phyloP scores from a whole-genome alignment of 371 early-diverging fungal species.

The Syncephalis plumigaleata region DNA sequence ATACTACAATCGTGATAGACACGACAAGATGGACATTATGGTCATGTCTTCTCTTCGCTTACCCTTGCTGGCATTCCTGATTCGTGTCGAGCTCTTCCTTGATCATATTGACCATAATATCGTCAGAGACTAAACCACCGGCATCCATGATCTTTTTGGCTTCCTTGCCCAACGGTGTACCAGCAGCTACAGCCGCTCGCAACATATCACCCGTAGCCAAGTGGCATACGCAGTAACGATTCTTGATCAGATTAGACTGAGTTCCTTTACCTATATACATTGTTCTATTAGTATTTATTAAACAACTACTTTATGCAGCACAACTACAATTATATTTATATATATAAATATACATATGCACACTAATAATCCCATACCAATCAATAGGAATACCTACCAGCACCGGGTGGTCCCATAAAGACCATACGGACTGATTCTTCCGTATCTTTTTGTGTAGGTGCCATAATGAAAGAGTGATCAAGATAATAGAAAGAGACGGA shows the following conservation, averaged over 20 bases:
- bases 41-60: conserved; percentile 10
- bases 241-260: conserved; percentile 90
- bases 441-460: no score
- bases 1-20: neutral
- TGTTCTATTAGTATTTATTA: neutral
- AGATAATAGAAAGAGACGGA: no score
- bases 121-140: conserved; percentile 95
- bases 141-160: conserved; percentile 97
- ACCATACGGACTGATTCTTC: conserved; percentile 48
- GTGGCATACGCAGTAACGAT: conserved; percentile 89
- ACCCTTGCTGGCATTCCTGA: conserved; percentile 82
- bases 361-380: neutral
- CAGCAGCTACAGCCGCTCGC: conserved; percentile 86
- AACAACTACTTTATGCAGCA: no score
- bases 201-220: conserved; percentile 99
- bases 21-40: conserved; percentile 1
- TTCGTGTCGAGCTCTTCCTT: conserved; percentile 85
- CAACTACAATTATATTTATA: neutral
- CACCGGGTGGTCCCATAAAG: conserved; percentile 96
- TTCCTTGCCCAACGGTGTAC: conserved; percentile 79
- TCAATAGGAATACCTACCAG: conserved; percentile 35
- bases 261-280: conserved; percentile 80
- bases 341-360: no score
- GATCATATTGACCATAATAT: conserved; percentile 95
- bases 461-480: no score